phyloP scores from a whole-genome alignment of 1,284 basidiomycete genomes.

The Volvariella volvacea region DNA sequence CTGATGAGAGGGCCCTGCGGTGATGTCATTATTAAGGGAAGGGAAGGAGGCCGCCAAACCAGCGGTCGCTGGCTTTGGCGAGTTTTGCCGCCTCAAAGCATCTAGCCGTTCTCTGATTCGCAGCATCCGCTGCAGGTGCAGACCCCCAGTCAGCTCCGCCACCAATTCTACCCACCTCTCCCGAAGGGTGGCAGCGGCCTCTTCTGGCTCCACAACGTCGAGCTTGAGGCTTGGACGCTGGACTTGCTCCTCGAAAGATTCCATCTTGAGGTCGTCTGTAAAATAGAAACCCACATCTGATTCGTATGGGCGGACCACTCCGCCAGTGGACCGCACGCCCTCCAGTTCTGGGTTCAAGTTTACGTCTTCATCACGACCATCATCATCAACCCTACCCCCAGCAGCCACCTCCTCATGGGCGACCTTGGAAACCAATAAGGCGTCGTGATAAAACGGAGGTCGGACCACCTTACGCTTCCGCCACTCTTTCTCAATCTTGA shows the following conservation, averaged over 20 bases:
- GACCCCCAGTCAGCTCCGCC: neutral
- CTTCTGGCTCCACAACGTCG: neutral
- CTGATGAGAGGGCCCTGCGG: constrained; percentile 22
- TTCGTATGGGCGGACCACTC: constrained; percentile 26
- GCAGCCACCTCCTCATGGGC: neutral
- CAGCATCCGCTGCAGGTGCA: neutral
- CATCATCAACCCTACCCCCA: constrained; percentile 7
- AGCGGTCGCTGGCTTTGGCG: constrained; percentile 1
- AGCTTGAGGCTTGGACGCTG: constrained; percentile 1
- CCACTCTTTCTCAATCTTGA: constrained; percentile 3
- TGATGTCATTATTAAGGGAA: constrained; percentile 20
- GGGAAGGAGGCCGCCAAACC: constrained; percentile 3
- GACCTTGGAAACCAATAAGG: constrained; percentile 10
- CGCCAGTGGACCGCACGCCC: constrained; percentile 24
- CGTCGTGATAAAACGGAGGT: constrained; percentile 16
- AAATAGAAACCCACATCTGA: constrained; percentile 27
- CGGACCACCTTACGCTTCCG: constrained; percentile 15
- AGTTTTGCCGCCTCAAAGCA: constrained; percentile 10
- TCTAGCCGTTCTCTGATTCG: constrained; percentile 24
- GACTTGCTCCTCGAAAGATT: constrained; percentile 7
- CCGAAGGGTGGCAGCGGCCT: neutral
- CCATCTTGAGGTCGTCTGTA: constrained; percentile 13
- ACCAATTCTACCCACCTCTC: neutral
- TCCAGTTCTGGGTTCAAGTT: constrained; percentile 26
- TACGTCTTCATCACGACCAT: constrained; percentile 14